Conservation (phyloP, 192 early-diverging fungal species). For the Rhizoclosmatium globosum region DNA sequence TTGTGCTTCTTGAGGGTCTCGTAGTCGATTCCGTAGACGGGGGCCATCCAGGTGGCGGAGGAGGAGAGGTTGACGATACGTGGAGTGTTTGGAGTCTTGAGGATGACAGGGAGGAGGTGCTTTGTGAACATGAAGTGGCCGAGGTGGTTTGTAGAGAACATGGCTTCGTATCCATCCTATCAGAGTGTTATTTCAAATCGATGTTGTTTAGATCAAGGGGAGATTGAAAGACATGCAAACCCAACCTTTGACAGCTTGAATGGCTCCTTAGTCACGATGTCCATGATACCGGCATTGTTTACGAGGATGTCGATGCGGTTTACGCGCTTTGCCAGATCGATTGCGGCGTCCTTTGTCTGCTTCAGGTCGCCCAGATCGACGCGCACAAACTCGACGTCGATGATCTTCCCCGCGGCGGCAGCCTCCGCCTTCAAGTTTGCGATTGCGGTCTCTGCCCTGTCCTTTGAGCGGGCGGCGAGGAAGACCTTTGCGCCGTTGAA, state of each 20-base stretch:
- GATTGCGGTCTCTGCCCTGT: slow-evolving; percentile 36
- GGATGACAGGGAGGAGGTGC: slow-evolving; percentile 35
- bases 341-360: neutral
- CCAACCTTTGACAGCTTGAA: neutral
- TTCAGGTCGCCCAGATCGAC: slow-evolving; percentile 49
- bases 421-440: slow-evolving; percentile 27
- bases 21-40: slow-evolving; percentile 23
- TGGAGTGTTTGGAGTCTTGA: neutral
- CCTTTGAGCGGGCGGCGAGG: slow-evolving; percentile 32
- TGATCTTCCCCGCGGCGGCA: slow-evolving; percentile 26
- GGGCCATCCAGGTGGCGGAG: neutral
- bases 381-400: slow-evolving; percentile 37
- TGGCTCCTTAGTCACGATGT: neutral
- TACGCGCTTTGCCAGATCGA: neutral
- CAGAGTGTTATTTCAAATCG: slow-evolving; percentile 44
- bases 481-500: slow-evolving; percentile 30
- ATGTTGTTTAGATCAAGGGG: neutral
- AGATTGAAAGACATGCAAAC: too few relatives aligned
- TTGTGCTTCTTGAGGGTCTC: slow-evolving; percentile 18
- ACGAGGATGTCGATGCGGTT: slow-evolving; percentile 14
- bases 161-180: slow-evolving; percentile 36
- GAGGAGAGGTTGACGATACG: slow-evolving; percentile 43
- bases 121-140: slow-evolving; percentile 43
- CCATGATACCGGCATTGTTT: slow-evolving; percentile 35
- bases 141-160: slow-evolving; percentile 42